phyloP scores from a whole-genome alignment of 371 early-diverging fungal genomes.

The Blakeslea trispora region DNA sequence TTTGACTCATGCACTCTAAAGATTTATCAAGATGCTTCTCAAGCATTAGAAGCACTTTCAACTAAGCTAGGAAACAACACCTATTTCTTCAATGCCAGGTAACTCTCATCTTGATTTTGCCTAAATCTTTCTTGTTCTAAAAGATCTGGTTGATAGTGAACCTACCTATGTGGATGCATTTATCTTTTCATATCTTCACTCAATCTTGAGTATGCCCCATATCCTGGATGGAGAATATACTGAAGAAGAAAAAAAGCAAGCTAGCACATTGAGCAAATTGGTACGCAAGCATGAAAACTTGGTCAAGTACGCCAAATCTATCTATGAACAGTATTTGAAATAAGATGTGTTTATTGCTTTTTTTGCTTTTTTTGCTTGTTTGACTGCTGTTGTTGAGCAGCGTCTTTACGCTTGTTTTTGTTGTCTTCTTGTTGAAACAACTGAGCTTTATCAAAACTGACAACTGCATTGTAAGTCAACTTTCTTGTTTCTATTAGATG shows the following conservation, averaged over 20 bases:
- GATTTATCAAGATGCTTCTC: constrained; percentile 62
- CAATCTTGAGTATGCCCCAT: constrained; percentile 47
- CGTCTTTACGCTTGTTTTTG: constrained; percentile 16
- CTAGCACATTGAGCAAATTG: constrained; percentile 42
- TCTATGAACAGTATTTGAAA: constrained; percentile 36
- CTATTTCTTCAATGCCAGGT: constrained; percentile 61
- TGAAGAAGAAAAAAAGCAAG: constrained; percentile 44
- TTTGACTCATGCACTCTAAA: constrained; percentile 11
- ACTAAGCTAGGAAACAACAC: constrained; percentile 50
- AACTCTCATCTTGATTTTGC: constrained; percentile 1
- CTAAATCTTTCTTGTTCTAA: neutral
- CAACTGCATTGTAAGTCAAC: constrained; percentile 53
- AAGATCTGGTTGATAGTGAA: constrained; percentile 31
- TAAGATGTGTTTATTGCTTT: constrained; percentile 19
- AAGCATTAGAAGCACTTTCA: constrained; percentile 59
- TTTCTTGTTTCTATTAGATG: constrained; percentile 57
- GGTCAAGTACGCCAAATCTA: constrained; percentile 47
- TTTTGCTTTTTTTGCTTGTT: constrained; percentile 24
- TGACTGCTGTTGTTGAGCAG: constrained; percentile 3
- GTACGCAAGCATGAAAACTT: constrained; percentile 60
- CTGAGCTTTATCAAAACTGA: constrained; percentile 44
- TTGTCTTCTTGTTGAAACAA: constrained; percentile 11
- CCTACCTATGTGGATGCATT: constrained; percentile 64
- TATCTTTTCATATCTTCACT: constrained; percentile 62
- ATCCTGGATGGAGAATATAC: constrained; percentile 25